Evolutionary conservation across 768 basidiomycete species (phyloP).

Genomic region (Tricholoma bakamatsutake): DNA sequence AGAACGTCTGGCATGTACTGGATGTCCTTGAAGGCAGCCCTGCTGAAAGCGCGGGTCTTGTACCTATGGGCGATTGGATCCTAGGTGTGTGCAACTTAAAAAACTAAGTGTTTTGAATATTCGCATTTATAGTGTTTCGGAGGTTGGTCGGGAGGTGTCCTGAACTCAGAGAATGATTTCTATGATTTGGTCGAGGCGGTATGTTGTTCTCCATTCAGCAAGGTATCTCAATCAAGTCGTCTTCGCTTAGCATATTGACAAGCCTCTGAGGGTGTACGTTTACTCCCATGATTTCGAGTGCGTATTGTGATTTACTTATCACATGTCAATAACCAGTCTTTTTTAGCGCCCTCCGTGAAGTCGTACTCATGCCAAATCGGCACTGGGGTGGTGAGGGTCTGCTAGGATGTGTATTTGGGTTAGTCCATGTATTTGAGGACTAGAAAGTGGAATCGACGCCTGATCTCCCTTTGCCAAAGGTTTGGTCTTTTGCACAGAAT

Average conservation of each 20-base stretch:
- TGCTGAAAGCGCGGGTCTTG: slow-evolving; percentile 92
- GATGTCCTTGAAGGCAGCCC: slow-evolving; percentile 96
- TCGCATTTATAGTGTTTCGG: slow-evolving; percentile 39
- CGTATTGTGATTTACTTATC: slow-evolving; percentile 23
- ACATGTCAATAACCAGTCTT: slow-evolving; percentile 6
- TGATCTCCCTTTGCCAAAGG: slow-evolving; percentile 29
- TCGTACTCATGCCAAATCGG: slow-evolving; percentile 90
- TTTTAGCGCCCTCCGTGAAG: slow-evolving; percentile 80
- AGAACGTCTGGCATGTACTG: slow-evolving; percentile 97
- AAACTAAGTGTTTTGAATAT: background rate
- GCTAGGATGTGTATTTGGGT: slow-evolving; percentile 95
- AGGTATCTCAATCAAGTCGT: slow-evolving; percentile 6
- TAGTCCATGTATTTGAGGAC: slow-evolving; percentile 21
- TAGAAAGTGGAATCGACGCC: slow-evolving; percentile 4
- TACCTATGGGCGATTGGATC: slow-evolving; percentile 74
- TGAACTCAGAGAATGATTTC: slow-evolving; percentile 91
- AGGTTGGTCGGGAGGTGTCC: slow-evolving; percentile 93
- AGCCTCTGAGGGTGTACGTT: slow-evolving; percentile 89
- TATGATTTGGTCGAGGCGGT: slow-evolving; percentile 94
- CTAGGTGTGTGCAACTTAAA: slow-evolving; percentile 24
- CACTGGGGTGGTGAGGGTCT: slow-evolving; percentile 98
- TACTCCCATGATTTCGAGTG: slow-evolving; percentile 98
- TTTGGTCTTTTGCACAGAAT: slow-evolving; percentile 93
- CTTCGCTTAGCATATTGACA: slow-evolving; percentile 74
- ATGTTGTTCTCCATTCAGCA: slow-evolving; percentile 21